Evolutionary conservation across 2,329 filamentous ascomycete genomes (phyloP), one percentile per base, ranked within the genome.

Genomic region (Phoma sp.): DNA sequence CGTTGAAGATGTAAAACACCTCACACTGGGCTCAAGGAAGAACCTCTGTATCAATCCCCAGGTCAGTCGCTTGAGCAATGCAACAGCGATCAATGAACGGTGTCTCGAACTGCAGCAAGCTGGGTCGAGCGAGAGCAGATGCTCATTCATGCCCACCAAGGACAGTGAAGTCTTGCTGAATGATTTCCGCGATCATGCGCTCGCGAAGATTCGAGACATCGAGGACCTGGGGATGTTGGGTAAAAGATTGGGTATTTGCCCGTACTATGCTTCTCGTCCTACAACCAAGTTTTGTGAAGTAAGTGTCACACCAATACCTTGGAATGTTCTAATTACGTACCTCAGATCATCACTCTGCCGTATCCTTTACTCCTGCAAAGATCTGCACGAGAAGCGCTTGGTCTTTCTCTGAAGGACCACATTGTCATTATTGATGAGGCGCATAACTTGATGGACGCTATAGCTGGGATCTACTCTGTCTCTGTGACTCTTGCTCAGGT

Each of bases 391-490:
- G 93, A 98, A 57, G 92, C 95, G 0, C 81, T 99, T 0, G 89
- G 89, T 0, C 86, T 99, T 38, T 93, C 89, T 23, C 76, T 99
- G 7, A 92, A 96, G 65, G 86, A 87, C 4, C 95, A 96, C 67
- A 82, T 99, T 0, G 87, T 99, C n/a, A 89, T 99, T 24, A 90
- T 99, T 42, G 95, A 99, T 64, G 95, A 99, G 78, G 95, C 95
- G 0, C 95, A 99, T 72, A 99, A 99, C 69, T 84, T 99, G 47
- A 96, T 97, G 89, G 93, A 97, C 72, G 92, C 93, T 0, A 91
- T 99, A 40, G 85, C 91, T 13, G 89, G 87, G 40, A 95, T 96
- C 30, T 87, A 97, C 71, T 93, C 93, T 0, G 86, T 91, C 0
- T 86, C 89, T 32, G 82, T 98, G 18, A 85, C 85, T 2, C 78